Evolutionary conservation across 371 early-diverging fungal species (phyloP).

Genomic region (Lichtheimia corymbifera): DNA sequence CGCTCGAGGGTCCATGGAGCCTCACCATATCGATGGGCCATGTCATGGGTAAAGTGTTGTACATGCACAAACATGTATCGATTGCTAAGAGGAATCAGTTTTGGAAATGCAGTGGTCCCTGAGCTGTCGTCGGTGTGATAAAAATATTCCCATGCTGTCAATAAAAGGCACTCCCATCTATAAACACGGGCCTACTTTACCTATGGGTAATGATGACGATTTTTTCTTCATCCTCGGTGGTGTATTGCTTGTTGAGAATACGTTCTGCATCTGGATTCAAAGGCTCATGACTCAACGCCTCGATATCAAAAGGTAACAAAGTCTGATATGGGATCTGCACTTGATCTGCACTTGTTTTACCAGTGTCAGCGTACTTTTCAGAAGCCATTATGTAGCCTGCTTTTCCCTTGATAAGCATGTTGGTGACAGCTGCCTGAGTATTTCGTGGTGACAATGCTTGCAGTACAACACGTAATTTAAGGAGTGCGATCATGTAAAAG

Average conservation of each 20-base stretch:
- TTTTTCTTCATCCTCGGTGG: constrained; percentile 10
- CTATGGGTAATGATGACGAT: constrained; percentile 17
- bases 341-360: background rate
- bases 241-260: too few relatives aligned
- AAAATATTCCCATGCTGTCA: too few relatives aligned
- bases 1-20: too few relatives aligned
- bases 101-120: constrained; percentile 28
- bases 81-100: constrained; percentile 31
- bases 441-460: constrained; percentile 34
- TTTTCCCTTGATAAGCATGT: constrained; percentile 21
- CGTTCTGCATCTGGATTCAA: too few relatives aligned
- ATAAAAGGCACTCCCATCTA: too few relatives aligned
- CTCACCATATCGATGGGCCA: too few relatives aligned
- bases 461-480: constrained; percentile 20
- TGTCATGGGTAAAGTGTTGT: constrained; percentile 2
- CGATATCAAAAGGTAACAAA: constrained; percentile 5
- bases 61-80: constrained; percentile 13
- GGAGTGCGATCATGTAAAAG: constrained; percentile 21
- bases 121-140: constrained; percentile 16
- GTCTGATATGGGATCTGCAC: background rate
- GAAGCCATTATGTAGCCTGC: constrained; percentile 14
- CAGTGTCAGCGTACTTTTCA: constrained; percentile 12
- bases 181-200: too few relatives aligned
- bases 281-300: too few relatives aligned
- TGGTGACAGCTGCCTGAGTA: constrained; percentile 20